A percentile compares a stretch with the other conserved stretches of the same genome.
phyloP scores from a whole-genome alignment of 2,329 filamentous ascomycete species.

The Xylaria sp. region DNA sequence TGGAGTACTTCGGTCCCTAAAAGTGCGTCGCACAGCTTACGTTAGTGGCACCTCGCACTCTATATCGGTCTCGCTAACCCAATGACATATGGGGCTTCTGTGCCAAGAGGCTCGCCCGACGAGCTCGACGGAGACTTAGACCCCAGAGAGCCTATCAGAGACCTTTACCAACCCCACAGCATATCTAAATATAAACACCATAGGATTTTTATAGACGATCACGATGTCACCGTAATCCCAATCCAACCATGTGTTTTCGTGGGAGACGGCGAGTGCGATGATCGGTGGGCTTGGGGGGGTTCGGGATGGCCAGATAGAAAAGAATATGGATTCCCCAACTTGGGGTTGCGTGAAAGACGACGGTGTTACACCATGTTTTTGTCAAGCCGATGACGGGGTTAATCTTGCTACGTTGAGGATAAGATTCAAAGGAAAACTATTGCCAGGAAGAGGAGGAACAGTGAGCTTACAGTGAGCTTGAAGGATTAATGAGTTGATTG shows the following conservation, averaged over 20 bases:
- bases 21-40: slow-evolving; percentile 13
- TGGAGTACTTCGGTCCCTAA: not conserved
- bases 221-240: slow-evolving; percentile 35
- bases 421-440: slow-evolving; percentile 2
- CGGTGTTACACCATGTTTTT: slow-evolving; percentile 8
- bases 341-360: not conserved
- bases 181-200: slow-evolving; percentile 37
- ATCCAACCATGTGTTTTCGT: slow-evolving; percentile 8
- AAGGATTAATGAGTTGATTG: slow-evolving; percentile 7
- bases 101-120: slow-evolving; percentile 16
- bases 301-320: slow-evolving; percentile 22
- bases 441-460: slow-evolving; percentile 4
- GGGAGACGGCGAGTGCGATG: slow-evolving; percentile 17
- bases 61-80: slow-evolving; percentile 16
- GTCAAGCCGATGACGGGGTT: not conserved
- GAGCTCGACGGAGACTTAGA: not conserved
- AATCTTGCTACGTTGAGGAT: slow-evolving; percentile 1
- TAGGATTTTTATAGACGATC: slow-evolving; percentile 34
- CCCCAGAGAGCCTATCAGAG: not conserved
- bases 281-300: slow-evolving; percentile 10
- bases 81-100: slow-evolving; percentile 21
- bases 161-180: slow-evolving; percentile 14
- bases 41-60: slow-evolving; percentile 9
- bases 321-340: slow-evolving; percentile 5
- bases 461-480: not conserved